Conservation (phyloP, 2,329 filamentous ascomycete genomes). For the Arthrinium puccinioides region DNA sequence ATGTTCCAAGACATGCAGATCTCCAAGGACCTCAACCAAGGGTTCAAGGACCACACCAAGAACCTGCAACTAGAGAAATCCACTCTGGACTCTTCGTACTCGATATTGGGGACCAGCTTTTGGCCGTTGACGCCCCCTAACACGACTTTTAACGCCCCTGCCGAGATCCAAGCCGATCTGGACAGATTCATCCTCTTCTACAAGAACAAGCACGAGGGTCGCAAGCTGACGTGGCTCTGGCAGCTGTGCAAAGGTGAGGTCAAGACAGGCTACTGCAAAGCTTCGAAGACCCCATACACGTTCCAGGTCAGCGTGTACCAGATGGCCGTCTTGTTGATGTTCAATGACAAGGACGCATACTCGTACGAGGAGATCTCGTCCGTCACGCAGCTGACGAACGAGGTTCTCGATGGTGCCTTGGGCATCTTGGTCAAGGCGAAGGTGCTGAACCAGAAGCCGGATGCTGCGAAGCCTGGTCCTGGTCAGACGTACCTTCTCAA, state of each 20-base stretch:
- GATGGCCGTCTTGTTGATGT: conserved; percentile 90
- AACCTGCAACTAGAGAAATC: conserved; percentile 61
- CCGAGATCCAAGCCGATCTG: conserved; percentile 77
- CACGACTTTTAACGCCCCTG: conserved; percentile 81
- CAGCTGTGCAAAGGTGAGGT: conserved; percentile 97
- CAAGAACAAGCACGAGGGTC: conserved; percentile 91
- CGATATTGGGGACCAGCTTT: conserved; percentile 92
- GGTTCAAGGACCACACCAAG: conserved; percentile 72
- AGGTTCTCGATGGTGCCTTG: conserved; percentile 81
- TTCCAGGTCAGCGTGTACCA: conserved; percentile 98
- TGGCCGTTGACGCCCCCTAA: conserved; percentile 87
- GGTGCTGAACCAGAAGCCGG: conserved; percentile 66
- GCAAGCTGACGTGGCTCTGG: conserved; percentile 97
- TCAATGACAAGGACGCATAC: conserved; percentile 84
- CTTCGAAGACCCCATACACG: conserved; percentile 83
- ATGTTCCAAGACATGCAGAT: conserved; percentile 99
- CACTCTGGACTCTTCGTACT: conserved; percentile 78
- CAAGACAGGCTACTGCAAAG: conserved; percentile 86
- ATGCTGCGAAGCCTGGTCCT: conserved; percentile 67
- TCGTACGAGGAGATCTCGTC: conserved; percentile 82
- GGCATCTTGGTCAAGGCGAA: conserved; percentile 88
- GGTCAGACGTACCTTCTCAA: conserved; percentile 81
- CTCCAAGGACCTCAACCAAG: conserved; percentile 89
- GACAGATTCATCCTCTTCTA: conserved; percentile 90
- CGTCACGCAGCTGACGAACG: conserved; percentile 70